phyloP scores from a whole-genome alignment of 169 alveolate genomes.

The Miamiensis avidus region DNA sequence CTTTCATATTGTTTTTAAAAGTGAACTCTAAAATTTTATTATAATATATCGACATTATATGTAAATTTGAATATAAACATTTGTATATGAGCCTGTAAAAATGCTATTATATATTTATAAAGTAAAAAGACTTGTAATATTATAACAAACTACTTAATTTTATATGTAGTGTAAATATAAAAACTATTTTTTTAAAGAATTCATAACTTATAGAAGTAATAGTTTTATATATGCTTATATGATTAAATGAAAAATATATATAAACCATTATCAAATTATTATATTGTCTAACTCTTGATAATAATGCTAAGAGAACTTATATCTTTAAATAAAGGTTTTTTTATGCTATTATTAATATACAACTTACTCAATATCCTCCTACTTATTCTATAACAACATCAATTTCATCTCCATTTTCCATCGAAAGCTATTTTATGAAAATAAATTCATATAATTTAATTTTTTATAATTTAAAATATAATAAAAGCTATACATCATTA shows the following conservation, averaged over 20 bases:
- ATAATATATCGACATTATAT: too few relatives aligned
- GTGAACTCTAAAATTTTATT: too few relatives aligned
- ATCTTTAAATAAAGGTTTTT: neutral
- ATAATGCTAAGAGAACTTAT: neutral
- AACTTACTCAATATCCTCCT: constrained; percentile 86
- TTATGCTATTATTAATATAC: neutral
- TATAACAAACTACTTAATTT: too few relatives aligned
- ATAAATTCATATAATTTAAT: neutral
- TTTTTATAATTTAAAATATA: neutral
- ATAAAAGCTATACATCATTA: constrained; percentile 66
- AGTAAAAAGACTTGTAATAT: too few relatives aligned
- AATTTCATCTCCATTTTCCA: constrained; percentile 96
- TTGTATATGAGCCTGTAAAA: too few relatives aligned
- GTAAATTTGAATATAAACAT: too few relatives aligned
- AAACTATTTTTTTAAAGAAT: too few relatives aligned
- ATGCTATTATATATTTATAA: too few relatives aligned
- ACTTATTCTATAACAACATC: constrained; percentile 99
- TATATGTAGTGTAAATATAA: too few relatives aligned
- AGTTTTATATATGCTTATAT: neutral
- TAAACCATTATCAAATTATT: too few relatives aligned
- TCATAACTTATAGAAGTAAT: neutral
- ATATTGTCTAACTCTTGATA: neutral
- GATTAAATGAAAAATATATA: neutral
- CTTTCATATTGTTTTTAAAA: too few relatives aligned
- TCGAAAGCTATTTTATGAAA: constrained; percentile 62